Evolutionary conservation across 2,329 filamentous ascomycete genomes (phyloP).

Genomic region (Trichoderma simmonsii): DNA sequence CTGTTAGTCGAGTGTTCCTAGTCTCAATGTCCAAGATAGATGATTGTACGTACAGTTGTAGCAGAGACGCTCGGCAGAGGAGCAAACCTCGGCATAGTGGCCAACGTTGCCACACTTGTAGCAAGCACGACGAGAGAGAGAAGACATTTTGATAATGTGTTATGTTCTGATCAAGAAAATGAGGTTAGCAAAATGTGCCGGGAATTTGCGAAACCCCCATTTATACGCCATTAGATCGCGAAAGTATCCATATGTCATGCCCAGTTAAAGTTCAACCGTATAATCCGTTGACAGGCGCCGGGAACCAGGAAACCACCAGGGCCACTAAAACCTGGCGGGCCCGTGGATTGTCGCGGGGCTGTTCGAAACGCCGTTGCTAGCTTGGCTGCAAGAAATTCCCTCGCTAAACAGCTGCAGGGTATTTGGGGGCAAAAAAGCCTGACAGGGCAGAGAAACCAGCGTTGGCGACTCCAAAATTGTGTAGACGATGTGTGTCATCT

Average conservation of each 20-base stretch:
- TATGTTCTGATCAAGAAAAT: conserved; percentile 36
- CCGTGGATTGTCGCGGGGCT: conserved; percentile 13
- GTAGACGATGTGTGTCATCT: neutral
- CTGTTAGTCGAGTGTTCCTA: conserved; percentile 24
- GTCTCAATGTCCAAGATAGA: neutral
- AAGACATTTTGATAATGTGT: conserved; percentile 61
- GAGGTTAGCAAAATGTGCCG: conserved; percentile 37
- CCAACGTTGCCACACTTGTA: conserved; percentile 82
- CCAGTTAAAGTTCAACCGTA: conserved; percentile 4
- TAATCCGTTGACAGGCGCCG: neutral
- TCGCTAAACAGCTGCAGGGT: conserved; percentile 3
- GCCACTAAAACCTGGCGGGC: conserved; percentile 8
- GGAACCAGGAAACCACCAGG: neutral
- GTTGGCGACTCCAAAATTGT: neutral
- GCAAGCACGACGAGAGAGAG: conserved; percentile 77
- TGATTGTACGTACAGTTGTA: conserved; percentile 81
- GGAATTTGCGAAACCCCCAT: neutral
- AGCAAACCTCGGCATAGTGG: conserved; percentile 87
- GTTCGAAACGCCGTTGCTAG: neutral
- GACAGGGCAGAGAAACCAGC: neutral
- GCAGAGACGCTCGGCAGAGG: conserved; percentile 95
- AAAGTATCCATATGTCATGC: neutral
- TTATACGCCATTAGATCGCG: neutral
- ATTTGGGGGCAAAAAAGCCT: neutral
- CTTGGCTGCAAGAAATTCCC: conserved; percentile 11